Conservation (phyloP, 2,329 filamentous ascomycete genomes). For the Colletotrichum coccodes region DNA sequence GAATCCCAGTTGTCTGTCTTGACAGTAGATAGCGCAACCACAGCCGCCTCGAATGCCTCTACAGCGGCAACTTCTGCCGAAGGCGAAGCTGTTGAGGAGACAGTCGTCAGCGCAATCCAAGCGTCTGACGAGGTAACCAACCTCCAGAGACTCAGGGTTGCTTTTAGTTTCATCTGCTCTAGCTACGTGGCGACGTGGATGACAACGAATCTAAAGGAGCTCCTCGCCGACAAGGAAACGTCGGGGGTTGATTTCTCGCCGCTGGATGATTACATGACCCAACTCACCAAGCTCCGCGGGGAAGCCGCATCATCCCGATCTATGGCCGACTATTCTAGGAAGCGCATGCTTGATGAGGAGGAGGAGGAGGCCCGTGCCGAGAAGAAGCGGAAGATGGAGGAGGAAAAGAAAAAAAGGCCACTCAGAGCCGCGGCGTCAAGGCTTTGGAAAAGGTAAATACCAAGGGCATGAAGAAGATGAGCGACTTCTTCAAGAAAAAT, state of each 20-base stretch:
- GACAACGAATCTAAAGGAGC: constrained; percentile 51
- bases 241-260: constrained; percentile 71
- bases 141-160: constrained; percentile 72
- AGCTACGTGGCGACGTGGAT: constrained; percentile 66
- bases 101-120: constrained; percentile 52
- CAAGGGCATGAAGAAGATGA: constrained; percentile 96
- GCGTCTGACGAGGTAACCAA: constrained; percentile 59
- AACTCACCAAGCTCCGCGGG: constrained; percentile 73
- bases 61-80: constrained; percentile 58
- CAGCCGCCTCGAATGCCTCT: constrained; percentile 50
- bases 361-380: constrained; percentile 73
- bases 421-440: constrained; percentile 79
- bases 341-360: constrained; percentile 74
- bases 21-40: constrained; percentile 47
- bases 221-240: constrained; percentile 48
- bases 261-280: constrained; percentile 75
- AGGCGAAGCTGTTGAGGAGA: constrained; percentile 44
- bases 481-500: constrained; percentile 87
- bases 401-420: constrained; percentile 86
- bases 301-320: constrained; percentile 78
- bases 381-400: constrained; percentile 87
- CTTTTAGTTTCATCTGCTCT: constrained; percentile 72
- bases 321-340: constrained; percentile 76
- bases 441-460: constrained; percentile 91
- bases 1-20: constrained; percentile 55